These are phyloP conservation scores for Candida smagusa DNA, from an alignment of 1,139 yeast genomes.

Conservation along the genomic window DNA sequence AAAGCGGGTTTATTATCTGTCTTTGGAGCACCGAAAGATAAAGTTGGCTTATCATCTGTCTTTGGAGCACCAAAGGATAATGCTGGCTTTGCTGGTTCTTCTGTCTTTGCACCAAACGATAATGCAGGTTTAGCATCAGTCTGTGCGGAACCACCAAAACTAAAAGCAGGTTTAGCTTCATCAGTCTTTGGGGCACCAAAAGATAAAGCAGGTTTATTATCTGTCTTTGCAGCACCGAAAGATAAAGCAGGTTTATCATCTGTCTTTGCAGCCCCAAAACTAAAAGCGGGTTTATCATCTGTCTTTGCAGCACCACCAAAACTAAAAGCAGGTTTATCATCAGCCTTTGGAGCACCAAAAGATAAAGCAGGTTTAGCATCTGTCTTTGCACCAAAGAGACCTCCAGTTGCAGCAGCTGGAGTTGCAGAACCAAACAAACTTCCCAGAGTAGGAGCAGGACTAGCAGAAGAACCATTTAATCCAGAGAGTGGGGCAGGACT, in stretches of 20 bases:
- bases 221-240: slow-evolving; percentile 16
- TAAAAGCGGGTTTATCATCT: slow-evolving; percentile 5
- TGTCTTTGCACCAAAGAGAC: slow-evolving; percentile 18
- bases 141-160: slow-evolving; percentile 16
- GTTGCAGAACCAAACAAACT: slow-evolving; percentile 13
- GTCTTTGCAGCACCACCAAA: slow-evolving; percentile 10
- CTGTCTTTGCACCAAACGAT: slow-evolving; percentile 16
- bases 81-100: slow-evolving; percentile 9
- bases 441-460: slow-evolving; percentile 10
- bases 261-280: slow-evolving; percentile 11
- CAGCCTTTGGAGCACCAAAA: slow-evolving; percentile 14
- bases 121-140: slow-evolving; percentile 12
- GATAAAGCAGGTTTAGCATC: slow-evolving; percentile 12
- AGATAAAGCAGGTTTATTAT: slow-evolving; percentile 2
- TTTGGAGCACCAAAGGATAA: slow-evolving; percentile 11
- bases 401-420: slow-evolving; percentile 8
- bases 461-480: not conserved
- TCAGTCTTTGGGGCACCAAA: slow-evolving; percentile 10
- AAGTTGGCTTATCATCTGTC: too few relatives aligned
- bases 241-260: slow-evolving; percentile 13
- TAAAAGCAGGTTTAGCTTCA: slow-evolving; percentile 5
- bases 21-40: too few relatives aligned
- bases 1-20: slow-evolving; percentile 1
- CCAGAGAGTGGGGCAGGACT: not conserved
- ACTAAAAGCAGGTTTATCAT: slow-evolving; percentile 1